Evolutionary conservation across 176 grass and related monocot species (phyloP).

Genomic region (Chrysopogon serrulatus): DNA sequence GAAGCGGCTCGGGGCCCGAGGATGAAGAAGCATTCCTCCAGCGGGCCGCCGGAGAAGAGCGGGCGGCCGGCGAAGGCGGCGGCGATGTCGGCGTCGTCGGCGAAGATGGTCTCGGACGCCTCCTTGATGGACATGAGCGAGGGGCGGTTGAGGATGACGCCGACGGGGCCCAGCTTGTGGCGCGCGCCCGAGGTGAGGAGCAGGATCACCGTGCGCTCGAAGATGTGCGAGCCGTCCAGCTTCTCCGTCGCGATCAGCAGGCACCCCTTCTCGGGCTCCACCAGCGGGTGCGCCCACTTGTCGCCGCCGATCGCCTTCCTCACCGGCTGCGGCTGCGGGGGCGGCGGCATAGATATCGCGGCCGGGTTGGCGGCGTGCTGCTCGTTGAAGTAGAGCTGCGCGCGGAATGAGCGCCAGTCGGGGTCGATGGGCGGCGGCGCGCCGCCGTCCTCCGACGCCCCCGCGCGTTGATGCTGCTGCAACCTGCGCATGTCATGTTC

Average conservation of each 20-base stretch:
- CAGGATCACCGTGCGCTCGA: conserved; percentile 85
- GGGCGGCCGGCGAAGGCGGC: no score
- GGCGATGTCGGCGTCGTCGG: no score
- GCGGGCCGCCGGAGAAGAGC: no score
- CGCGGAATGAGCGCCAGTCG: conserved; percentile 75
- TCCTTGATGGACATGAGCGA: no score
- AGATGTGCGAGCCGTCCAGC: conserved; percentile 88
- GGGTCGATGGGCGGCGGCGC: conserved; percentile 15
- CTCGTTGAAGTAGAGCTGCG: conserved; percentile 53
- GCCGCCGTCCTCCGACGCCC: neutral
- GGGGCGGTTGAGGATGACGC: no score
- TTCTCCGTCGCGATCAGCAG: conserved; percentile 81
- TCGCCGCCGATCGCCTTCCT: conserved; percentile 10
- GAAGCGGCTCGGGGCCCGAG: no score
- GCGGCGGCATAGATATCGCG: neutral
- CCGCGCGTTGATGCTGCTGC: conserved; percentile 25
- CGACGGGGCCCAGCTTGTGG: conserved; percentile 39
- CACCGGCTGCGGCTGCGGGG: neutral
- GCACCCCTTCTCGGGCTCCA: conserved; percentile 77
- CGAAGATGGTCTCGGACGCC: no score
- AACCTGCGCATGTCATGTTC: conserved; percentile 14
- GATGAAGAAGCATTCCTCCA: no score
- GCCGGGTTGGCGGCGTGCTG: conserved; percentile 12
- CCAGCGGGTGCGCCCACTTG: conserved; percentile 76
- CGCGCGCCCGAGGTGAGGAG: conserved; percentile 50